Evolutionary conservation across 2,329 filamentous ascomycete genomes (phyloP), one percentile per base, ranked within the genome.

Genomic region (Herpotrichia juniperi): DNA sequence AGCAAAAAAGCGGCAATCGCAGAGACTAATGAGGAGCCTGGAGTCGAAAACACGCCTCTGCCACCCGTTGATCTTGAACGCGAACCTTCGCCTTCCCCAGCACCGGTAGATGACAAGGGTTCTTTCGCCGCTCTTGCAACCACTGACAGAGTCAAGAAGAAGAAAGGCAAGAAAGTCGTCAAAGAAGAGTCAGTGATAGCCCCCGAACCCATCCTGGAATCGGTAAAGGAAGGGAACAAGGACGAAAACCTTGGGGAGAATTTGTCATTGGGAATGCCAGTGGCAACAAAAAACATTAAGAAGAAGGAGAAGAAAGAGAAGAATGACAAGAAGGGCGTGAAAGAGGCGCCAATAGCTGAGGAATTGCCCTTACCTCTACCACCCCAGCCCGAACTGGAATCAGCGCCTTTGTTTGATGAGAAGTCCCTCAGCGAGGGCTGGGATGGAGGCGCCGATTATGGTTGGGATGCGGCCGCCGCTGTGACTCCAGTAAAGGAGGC

Each of bases 81-180:
- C 14, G 34, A 34, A 17, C 21, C 19, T 8, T 17, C 25, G n/a
- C 22, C 47, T 14, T 34, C 34, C n/a, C n/a, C n/a, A 14, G n/a
- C 42, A 11, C 47, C 51, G 10, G 39, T 42, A 3, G 50, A 52
- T 25, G 57, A 62, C 39, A 63, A 56, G 59, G 54, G 58, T 19
- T 43, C 60, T 14, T 60, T 57, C 47, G 46, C 51, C 5, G 16
- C 24, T 7, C 48, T 37, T 10, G 19, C 9, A 4, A 49, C 17
- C 24, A 49, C n/a, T 2, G 35, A 51, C 14, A 53, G 54, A 46
- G 57, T 56, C 22, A 63, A 68, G 50, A 71, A 72, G 53, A 78
- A 76, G 60, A 76, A 74, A 45, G 74, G 74, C 55, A 79, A 79
- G 66, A 81, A 82, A 67, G 76, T 75, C 43, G 66, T 51, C 45